phyloP scores from a whole-genome alignment of 345 rosid species.

The Arabis alpina region DNA sequence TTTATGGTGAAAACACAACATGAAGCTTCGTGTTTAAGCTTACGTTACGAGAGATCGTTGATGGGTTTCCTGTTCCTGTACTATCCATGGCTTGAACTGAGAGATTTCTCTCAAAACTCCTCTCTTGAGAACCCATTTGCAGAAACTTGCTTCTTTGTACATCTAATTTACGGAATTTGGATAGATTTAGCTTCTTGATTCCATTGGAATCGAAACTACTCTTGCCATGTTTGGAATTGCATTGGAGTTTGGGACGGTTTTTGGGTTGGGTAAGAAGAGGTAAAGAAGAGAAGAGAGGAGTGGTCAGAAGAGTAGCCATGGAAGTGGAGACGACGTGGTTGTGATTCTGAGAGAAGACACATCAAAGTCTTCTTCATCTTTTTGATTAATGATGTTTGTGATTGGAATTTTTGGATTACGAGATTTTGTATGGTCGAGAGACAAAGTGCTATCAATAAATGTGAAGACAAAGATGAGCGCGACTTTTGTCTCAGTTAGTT shows the following conservation, averaged over 20 bases:
- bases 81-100: slow-evolving; percentile 49
- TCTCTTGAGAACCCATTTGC: slow-evolving; percentile 48
- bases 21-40: not conserved
- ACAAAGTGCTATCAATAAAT: slow-evolving; percentile 17
- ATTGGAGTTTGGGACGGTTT: slow-evolving; percentile 30
- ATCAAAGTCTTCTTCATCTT: slow-evolving; percentile 34
- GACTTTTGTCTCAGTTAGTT: slow-evolving; percentile 9
- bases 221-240: not conserved
- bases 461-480: slow-evolving; percentile 4
- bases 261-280: slow-evolving; percentile 28
- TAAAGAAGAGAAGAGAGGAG: slow-evolving; percentile 42
- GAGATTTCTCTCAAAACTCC: slow-evolving; percentile 38
- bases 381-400: slow-evolving; percentile 11
- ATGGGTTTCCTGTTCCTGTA: slow-evolving; percentile 48
- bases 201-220: slow-evolving; percentile 7
- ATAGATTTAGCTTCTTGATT: slow-evolving; percentile 22
- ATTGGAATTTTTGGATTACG: slow-evolving; percentile 30
- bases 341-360: slow-evolving; percentile 27
- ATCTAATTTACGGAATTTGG: slow-evolving; percentile 16
- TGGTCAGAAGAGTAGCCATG: slow-evolving; percentile 56
- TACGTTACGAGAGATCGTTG: slow-evolving; percentile 59
- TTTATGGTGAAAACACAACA: not conserved
- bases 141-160: slow-evolving; percentile 45
- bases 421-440: slow-evolving; percentile 41
- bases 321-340: slow-evolving; percentile 33